phyloP scores from a whole-genome alignment of 169 alveolate genomes.

The Besnoitia besnoiti region DNA sequence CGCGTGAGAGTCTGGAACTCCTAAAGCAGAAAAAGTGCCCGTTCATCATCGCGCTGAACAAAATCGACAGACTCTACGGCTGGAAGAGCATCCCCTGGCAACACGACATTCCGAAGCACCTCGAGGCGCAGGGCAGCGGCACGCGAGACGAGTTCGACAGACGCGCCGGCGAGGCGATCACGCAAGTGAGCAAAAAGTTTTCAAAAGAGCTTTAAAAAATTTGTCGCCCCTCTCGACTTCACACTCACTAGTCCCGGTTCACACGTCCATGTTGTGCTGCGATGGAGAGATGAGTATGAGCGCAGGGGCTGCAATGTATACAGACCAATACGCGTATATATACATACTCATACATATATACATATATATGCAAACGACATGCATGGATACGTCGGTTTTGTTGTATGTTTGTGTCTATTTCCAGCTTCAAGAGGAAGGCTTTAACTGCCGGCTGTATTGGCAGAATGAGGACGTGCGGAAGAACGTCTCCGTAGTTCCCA shows the following conservation, averaged over 20 bases:
- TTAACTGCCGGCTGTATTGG: constrained; percentile 96
- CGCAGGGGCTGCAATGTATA: background rate
- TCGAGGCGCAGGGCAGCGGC: background rate
- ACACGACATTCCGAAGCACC: constrained; percentile 26
- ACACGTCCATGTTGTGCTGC: no score
- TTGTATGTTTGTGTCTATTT: constrained; percentile 19
- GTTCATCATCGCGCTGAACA: constrained; percentile 98
- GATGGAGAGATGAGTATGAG: background rate
- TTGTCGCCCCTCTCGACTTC: no score
- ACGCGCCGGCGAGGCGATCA: constrained; percentile 34
- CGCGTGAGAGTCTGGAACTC: constrained; percentile 94
- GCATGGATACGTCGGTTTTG: background rate
- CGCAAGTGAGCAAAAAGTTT: background rate
- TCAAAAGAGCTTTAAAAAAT: no score
- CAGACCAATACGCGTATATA: background rate
- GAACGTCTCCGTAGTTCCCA: constrained; percentile 97
- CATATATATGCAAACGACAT: background rate
- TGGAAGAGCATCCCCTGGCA: constrained; percentile 87
- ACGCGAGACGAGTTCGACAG: constrained; percentile 39
- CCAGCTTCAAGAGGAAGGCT: constrained; percentile 96
- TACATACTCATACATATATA: background rate
- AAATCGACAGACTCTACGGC: constrained; percentile 96
- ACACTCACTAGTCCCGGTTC: no score
- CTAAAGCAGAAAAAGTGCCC: constrained; percentile 93
- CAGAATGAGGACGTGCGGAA: constrained; percentile 93